Percentiles rank a stretch among this genome's conserved stretches.
phyloP scores from a whole-genome alignment of 1,284 basidiomycete species.

The Volvariella volvacea region DNA sequence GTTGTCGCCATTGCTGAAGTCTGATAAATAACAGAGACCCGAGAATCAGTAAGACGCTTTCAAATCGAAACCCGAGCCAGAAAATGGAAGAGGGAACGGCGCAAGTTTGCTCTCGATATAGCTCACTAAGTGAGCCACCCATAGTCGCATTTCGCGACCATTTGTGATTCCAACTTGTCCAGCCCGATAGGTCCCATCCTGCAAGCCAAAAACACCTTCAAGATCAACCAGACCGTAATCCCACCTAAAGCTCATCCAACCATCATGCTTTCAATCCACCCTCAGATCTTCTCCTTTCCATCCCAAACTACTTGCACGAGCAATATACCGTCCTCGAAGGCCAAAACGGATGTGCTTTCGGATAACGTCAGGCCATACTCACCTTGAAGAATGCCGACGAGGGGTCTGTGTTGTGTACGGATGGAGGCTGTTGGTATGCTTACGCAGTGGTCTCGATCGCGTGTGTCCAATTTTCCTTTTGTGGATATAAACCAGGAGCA shows the following conservation, averaged over 20 bases:
- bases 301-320: not conserved
- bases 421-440: too few species aligned
- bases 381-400: conserved; percentile 1
- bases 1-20: conserved; percentile 41
- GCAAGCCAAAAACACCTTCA: too few species aligned
- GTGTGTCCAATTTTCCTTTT: too few species aligned
- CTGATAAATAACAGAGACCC: too few species aligned
- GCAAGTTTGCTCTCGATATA: not conserved
- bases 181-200: not conserved
- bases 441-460: too few species aligned
- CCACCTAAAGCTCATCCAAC: not conserved
- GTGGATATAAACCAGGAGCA: too few species aligned
- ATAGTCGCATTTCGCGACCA: not conserved
- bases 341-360: not conserved
- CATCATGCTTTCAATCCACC: not conserved
- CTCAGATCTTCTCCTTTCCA: not conserved
- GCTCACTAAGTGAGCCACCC: not conserved
- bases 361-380: not conserved
- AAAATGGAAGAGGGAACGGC: not conserved
- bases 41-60: not conserved
- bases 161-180: not conserved
- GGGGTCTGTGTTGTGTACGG: not conserved
- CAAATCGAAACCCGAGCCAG: not conserved
- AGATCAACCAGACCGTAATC: too few species aligned
- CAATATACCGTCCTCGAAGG: not conserved